phyloP scores from a whole-genome alignment of 106 monocot genomes.

The Phalaenopsis aphrodite region DNA sequence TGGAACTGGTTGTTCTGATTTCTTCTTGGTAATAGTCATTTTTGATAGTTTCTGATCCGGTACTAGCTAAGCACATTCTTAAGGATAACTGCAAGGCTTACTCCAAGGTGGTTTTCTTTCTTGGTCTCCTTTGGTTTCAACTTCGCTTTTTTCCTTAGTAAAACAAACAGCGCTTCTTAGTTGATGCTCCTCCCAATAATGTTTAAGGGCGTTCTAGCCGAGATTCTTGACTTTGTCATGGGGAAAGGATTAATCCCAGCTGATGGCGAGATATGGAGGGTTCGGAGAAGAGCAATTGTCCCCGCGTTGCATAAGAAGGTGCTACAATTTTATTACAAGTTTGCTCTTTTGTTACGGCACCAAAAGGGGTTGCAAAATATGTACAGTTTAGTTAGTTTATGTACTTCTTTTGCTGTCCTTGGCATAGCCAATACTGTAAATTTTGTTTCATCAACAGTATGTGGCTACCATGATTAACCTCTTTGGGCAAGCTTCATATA shows the following conservation, averaged over 20 bases:
- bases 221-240: constrained; percentile 97
- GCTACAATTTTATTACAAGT: background rate
- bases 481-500: constrained; percentile 72
- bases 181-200: constrained; percentile 4
- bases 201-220: constrained; percentile 77
- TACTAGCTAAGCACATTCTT: constrained; percentile 79
- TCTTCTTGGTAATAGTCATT: constrained; percentile 50
- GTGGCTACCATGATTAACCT: constrained; percentile 79
- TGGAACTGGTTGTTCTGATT: background rate
- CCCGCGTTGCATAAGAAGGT: constrained; percentile 98
- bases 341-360: background rate
- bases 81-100: constrained; percentile 87
- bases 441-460: constrained; percentile 37
- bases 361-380: background rate
- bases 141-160: background rate
- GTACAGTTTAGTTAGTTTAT: background rate
- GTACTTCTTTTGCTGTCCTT: background rate
- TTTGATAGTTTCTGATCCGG: constrained; percentile 86
- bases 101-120: constrained; percentile 56
- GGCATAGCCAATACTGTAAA: background rate
- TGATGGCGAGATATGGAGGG: constrained; percentile 82
- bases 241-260: constrained; percentile 96
- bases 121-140: background rate
- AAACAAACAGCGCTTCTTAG: background rate
- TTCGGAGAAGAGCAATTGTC: constrained; percentile 71